phyloP scores from a whole-genome alignment of 2,329 filamentous ascomycete species.

The Penicillium thymicola region DNA sequence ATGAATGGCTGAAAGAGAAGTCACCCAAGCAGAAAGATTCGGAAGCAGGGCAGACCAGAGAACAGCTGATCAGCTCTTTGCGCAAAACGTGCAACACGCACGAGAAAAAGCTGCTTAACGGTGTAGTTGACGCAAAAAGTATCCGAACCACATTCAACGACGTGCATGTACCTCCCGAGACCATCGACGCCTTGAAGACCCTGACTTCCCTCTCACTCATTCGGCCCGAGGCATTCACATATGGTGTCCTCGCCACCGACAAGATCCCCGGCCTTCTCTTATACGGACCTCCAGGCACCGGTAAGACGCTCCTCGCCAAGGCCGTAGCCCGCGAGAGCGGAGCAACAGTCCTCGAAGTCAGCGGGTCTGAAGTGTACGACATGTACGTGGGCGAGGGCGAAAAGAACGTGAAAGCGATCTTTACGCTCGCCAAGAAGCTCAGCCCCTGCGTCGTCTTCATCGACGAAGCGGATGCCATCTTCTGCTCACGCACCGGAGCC shows the following conservation, averaged over 20 bases:
- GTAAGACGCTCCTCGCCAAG: slow-evolving; percentile 61
- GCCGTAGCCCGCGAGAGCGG: slow-evolving; percentile 63
- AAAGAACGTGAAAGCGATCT: slow-evolving; percentile 91
- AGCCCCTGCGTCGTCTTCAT: slow-evolving; percentile 93
- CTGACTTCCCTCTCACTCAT: slow-evolving; percentile 83
- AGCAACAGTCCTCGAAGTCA: slow-evolving; percentile 76
- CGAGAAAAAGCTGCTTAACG: slow-evolving; percentile 76
- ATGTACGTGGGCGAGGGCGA: slow-evolving; percentile 96
- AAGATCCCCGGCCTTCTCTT: slow-evolving; percentile 85
- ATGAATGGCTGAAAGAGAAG: slow-evolving; percentile 37
- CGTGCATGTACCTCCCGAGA: slow-evolving; percentile 77
- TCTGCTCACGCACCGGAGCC: slow-evolving; percentile 67
- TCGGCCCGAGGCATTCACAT: slow-evolving; percentile 90
- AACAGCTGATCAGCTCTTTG: slow-evolving; percentile 48
- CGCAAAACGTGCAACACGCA: slow-evolving; percentile 65
- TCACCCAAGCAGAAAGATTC: slow-evolving; percentile 31
- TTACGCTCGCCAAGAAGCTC: slow-evolving; percentile 85
- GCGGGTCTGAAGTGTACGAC: slow-evolving; percentile 86
- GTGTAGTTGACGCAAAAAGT: slow-evolving; percentile 75
- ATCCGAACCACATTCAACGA: slow-evolving; percentile 85
- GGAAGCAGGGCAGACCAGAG: slow-evolving; percentile 34
- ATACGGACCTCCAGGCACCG: slow-evolving; percentile 76
- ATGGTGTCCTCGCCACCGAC: slow-evolving; percentile 87
- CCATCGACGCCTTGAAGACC: slow-evolving; percentile 81
- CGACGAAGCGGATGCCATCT: slow-evolving; percentile 91